A percentile compares a stretch with the other conserved stretches of the same genome.
These are phyloP conservation scores for Peltaster fructicola DNA, from an alignment of 2,329 filamentous ascomycete species.

Conservation along the genomic window DNA sequence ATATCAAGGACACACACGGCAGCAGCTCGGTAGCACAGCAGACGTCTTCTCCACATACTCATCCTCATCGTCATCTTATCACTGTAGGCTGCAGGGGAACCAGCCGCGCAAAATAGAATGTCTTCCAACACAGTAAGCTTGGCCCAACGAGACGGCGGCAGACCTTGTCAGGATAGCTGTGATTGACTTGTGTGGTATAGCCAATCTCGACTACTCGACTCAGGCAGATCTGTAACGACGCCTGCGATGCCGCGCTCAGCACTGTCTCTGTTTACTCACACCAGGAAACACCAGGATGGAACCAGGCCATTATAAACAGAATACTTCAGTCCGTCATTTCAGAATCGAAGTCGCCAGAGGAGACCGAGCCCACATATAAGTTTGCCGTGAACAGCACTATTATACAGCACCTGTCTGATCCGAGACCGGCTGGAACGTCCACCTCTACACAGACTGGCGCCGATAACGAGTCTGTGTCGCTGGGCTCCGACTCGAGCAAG, in stretches of 20 bases:
- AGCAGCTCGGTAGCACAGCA: no score
- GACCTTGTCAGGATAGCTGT: slow-evolving; percentile 2
- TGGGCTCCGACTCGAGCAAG: slow-evolving; percentile 44
- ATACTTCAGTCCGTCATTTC: slow-evolving; percentile 64
- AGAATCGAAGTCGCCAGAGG: slow-evolving; percentile 43
- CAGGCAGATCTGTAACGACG: slow-evolving; percentile 72
- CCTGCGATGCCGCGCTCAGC: slow-evolving; percentile 63
- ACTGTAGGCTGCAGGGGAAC: no score
- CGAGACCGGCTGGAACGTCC: slow-evolving; percentile 40
- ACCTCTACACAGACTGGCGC: slow-evolving; percentile 7
- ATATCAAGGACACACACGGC: no score
- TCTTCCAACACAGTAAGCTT: slow-evolving; percentile 2
- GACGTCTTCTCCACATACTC: no score
- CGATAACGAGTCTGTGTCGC: slow-evolving; percentile 4
- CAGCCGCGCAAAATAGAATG: no score
- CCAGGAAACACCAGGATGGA: slow-evolving; percentile 70
- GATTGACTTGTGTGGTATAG: slow-evolving; percentile 34
- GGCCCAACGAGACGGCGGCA: slow-evolving; percentile 1
- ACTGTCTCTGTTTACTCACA: slow-evolving; percentile 72
- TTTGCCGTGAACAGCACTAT: slow-evolving; percentile 97
- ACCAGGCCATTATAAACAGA: slow-evolving; percentile 73
- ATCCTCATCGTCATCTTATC: no score
- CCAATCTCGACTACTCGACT: slow-evolving; percentile 61
- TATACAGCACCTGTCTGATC: slow-evolving; percentile 74
- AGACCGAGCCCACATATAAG: slow-evolving; percentile 45